These are phyloP conservation scores for Mycocentrospora acerina DNA, from an alignment of 2,329 filamentous ascomycete species.

Conservation along the genomic window DNA sequence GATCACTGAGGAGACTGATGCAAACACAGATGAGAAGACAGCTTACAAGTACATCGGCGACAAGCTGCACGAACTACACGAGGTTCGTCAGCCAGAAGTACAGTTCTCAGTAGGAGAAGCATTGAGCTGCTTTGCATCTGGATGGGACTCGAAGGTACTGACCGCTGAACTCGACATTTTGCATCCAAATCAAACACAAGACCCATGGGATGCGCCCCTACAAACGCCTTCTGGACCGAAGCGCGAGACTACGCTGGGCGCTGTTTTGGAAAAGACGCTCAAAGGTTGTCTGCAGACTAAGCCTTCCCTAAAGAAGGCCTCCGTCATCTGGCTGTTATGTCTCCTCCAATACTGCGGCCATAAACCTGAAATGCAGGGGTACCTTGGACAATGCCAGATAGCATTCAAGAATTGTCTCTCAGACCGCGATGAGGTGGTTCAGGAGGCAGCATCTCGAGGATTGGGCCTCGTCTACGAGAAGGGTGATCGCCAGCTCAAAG, in stretches of 20 bases:
- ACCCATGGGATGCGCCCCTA: conserved; percentile 32
- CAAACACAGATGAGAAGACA: conserved; percentile 32
- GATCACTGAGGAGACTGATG: conserved; percentile 51
- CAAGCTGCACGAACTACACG: conserved; percentile 74
- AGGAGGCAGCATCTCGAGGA: conserved; percentile 90
- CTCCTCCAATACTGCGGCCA: conserved; percentile 88
- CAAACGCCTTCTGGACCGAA: conserved; percentile 34
- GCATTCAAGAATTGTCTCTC: conserved; percentile 86
- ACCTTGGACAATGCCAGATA: conserved; percentile 75
- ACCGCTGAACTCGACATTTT: conserved; percentile 76
- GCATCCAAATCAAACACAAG: conserved; percentile 43
- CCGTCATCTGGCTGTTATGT: conserved; percentile 92
- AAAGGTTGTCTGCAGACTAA: conserved; percentile 80
- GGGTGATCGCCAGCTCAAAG: conserved; percentile 77
- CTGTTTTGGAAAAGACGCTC: conserved; percentile 71
- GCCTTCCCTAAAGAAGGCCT: conserved; percentile 85
- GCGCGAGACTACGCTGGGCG: conserved; percentile 48
- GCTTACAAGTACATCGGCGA: conserved; percentile 61
- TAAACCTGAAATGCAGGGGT: conserved; percentile 69
- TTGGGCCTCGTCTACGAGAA: conserved; percentile 92
- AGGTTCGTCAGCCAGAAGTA: conserved; percentile 80
- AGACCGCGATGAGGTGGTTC: conserved; percentile 89
- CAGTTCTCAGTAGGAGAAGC: conserved; percentile 92
- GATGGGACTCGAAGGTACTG: conserved; percentile 82
- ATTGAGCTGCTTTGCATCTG: conserved; percentile 71